Evolutionary conservation across 257 asterid species (phyloP), one percentile per base, ranked within the genome.

Genomic region (Orobanche coerulescens): DNA sequence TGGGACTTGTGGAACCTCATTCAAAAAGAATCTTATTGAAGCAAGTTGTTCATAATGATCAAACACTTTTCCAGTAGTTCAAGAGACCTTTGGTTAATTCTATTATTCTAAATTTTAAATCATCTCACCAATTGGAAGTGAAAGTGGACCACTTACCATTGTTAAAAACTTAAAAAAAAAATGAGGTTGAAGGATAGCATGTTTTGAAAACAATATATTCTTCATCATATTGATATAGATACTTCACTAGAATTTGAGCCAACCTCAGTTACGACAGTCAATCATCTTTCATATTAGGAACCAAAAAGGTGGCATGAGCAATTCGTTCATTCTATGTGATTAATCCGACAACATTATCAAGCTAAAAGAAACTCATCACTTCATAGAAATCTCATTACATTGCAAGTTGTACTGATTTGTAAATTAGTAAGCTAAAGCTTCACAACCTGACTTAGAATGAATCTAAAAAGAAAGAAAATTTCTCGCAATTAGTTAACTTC

Each of bases 301-400:
- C 28, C 42, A 43, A 3, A 28, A 44, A 43, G 54, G 43, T 42
- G 8, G 19, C 22, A 28, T 39, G 16, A 39, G 52, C 22, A 24
- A 59, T n/a, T 42, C 22, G 23, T 23, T 59, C 37, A 59, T 61
- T 42, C 30, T 12, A 26, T 42, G 13, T 11, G 48, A 42, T 1
- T 42, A 36, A 58, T 47, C 64, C 61, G 36, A 36, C 47, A 58
- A 42, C 63, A 53, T 42, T 39, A 20, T 28, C 57, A 43, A 55
- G 48, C 20, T 53, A 39, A 12, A 44, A 18, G 49, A 37, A 56
- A 46, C 30, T 8, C 46, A 26, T 14, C 31, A 15, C 25, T n/a
- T 40, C 28, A 14, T 44, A 28, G 4, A 2, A 23, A 14, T 4
- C 18, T 44, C 30, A 46, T 28, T n/a, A n/a, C n/a, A n/a, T n/a